Evolutionary conservation across 176 grass and related monocot species (phyloP).

Genomic region (Musa troglodytarum): DNA sequence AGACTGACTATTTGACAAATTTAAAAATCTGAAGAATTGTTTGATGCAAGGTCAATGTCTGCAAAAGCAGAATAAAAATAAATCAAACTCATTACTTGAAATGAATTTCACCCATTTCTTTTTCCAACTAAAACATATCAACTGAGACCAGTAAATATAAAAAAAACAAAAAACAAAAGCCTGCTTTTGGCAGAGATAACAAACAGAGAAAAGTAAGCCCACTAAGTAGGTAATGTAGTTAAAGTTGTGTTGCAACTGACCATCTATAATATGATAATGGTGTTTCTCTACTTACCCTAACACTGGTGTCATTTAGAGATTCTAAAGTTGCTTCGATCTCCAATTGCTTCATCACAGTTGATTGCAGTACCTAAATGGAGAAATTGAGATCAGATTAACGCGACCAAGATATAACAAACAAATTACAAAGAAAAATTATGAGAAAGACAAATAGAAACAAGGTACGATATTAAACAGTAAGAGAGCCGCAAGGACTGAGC

Average conservation of each 20-base stretch:
- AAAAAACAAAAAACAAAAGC: neutral
- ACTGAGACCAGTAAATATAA: neutral
- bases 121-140: neutral
- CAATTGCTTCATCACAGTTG: conserved; percentile 16
- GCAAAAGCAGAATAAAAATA: neutral
- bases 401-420: neutral
- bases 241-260: neutral
- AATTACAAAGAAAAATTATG: too few species aligned
- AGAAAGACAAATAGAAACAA: neutral
- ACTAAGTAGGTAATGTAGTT: neutral
- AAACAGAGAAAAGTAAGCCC: neutral
- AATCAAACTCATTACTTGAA: neutral
- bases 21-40: neutral
- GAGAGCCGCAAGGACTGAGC: neutral
- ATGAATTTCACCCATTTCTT: neutral
- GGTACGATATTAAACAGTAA: neutral
- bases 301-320: conserved; percentile 8
- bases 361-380: conserved; percentile 7
- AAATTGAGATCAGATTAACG: neutral
- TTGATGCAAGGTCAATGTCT: neutral
- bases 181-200: neutral
- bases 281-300: conserved; percentile 3
- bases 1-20: too few species aligned
- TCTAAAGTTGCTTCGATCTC: conserved; percentile 15
- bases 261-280: neutral